These are phyloP conservation scores for Fraxinus nigra DNA, from an alignment of 305 asterid genomes.

Conservation along the genomic window DNA sequence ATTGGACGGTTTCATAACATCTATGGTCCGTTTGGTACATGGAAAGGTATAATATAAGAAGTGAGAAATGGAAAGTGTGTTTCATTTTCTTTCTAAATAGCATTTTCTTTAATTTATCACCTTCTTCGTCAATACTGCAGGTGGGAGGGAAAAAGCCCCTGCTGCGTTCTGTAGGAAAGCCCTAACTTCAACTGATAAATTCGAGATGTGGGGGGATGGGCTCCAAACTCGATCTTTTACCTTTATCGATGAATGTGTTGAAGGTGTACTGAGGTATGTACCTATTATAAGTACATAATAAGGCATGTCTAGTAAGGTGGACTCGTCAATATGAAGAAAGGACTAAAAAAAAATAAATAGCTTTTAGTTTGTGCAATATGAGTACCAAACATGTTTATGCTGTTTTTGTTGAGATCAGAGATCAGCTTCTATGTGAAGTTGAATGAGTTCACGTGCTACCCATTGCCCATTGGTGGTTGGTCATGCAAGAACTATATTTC, in stretches of 20 bases:
- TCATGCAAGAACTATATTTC: background rate
- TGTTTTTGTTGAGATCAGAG: background rate
- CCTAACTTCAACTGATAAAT: conserved; percentile 66
- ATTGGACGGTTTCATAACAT: conserved; percentile 88
- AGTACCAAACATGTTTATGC: background rate
- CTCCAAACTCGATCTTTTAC: conserved; percentile 89
- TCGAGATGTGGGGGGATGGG: conserved; percentile 98
- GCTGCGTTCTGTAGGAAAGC: conserved; percentile 91
- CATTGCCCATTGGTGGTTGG: background rate
- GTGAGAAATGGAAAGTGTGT: background rate
- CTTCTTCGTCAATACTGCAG: conserved; percentile 28
- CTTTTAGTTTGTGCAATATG: background rate
- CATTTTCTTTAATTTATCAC: background rate
- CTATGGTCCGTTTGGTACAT: conserved; percentile 89
- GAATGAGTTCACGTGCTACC: background rate
- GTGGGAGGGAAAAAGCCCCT: conserved; percentile 94
- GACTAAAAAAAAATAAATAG: background rate
- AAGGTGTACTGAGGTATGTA: conserved; percentile 79
- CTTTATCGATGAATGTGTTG: conserved; percentile 89
- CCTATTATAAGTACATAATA: background rate
- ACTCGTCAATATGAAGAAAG: background rate
- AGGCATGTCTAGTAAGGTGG: background rate
- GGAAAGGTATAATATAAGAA: conserved; percentile 66
- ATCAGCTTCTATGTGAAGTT: background rate
- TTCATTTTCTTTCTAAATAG: background rate